Evolutionary conservation across 1,284 basidiomycete species (phyloP), one percentile per base, ranked within the genome.

Genomic region (Pholiota adiposa): DNA sequence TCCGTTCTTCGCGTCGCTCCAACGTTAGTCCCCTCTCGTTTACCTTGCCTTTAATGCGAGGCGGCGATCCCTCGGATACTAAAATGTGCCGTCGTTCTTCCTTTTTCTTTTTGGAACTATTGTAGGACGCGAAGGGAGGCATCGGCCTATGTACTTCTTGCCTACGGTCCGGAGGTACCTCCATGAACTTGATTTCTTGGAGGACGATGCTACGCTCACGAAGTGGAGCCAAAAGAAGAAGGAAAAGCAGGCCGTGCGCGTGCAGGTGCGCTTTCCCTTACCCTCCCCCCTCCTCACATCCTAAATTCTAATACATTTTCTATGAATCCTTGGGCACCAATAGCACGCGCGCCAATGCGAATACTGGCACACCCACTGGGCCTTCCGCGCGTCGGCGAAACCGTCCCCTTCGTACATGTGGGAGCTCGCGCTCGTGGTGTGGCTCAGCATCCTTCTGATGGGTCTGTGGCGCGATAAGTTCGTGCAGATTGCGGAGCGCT

Each of bases 301-400:
- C 29, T 48, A 12, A 23, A n/a, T 34, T 23, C n/a, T 16, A 8
- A 38, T 58, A 14, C 33, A 18, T 8, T 31, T 50, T 16, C 25
- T 18, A 4, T 44, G 8, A 4, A 23, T 5, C 19, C 19, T n/a
- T n/a, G n/a, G n/a, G 19, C 19, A 43, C 14, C 19, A 12, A 36
- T 49, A 75, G 75, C 73, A 75, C 56, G 72, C 73, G 5, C 63
- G 67, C 21, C 56, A 72, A 18, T 76, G 73, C 56, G 73, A 75
- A 60, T 68, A 66, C 25, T 75, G 75, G 72, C 63, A 64, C 52
- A 61, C 61, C 8, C 66, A 69, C 43, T 75, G 70, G 73, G 60
- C 62, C 2, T 65, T 62, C 55, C 62, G 61, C 9, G 65, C 54
- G 25, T 58, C 66, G 27, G 44, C 46, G 14, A 40, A 43, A 25